Conservation (phyloP, 345 rosid species). For the Diplotaxis tenuifolia region DNA sequence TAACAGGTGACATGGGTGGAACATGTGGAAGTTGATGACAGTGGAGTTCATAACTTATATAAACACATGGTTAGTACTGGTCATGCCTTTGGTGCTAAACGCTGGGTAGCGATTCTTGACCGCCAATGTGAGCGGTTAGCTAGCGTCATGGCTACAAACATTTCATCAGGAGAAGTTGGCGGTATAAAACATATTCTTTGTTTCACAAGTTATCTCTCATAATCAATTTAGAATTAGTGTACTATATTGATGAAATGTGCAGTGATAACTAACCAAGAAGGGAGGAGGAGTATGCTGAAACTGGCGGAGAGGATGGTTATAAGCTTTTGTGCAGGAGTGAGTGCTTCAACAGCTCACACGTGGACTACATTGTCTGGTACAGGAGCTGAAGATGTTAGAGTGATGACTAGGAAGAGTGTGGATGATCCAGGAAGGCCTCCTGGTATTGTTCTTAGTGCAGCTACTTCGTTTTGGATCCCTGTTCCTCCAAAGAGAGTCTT, state of each 20-base stretch:
- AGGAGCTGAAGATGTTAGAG: conserved; percentile 91
- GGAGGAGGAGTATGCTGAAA: conserved; percentile 89
- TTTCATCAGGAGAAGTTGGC: conserved; percentile 64
- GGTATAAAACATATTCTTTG: conserved; percentile 39
- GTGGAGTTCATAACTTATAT: conserved; percentile 84
- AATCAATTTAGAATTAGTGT: background rate
- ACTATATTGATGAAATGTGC: conserved; percentile 2
- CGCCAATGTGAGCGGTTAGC: conserved; percentile 92
- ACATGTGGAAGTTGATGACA: conserved; percentile 87
- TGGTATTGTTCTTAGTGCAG: conserved; percentile 93
- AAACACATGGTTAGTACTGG: conserved; percentile 75
- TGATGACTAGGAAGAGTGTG: conserved; percentile 88
- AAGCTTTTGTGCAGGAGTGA: conserved; percentile 88
- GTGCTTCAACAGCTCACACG: conserved; percentile 83
- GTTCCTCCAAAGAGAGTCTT: conserved; percentile 73
- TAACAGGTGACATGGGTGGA: conserved; percentile 79
- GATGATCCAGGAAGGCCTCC: conserved; percentile 98
- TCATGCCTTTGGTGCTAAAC: conserved; percentile 90
- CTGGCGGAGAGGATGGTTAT: conserved; percentile 89
- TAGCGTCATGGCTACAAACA: conserved; percentile 81
- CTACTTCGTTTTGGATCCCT: conserved; percentile 97
- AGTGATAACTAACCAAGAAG: conserved; percentile 67
- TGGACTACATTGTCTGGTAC: conserved; percentile 93
- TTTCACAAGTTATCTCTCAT: background rate
- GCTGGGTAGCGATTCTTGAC: conserved; percentile 82